Evolutionary conservation across 768 basidiomycete genomes (phyloP).

Genomic region (Mrakia hoshinonis): DNA sequence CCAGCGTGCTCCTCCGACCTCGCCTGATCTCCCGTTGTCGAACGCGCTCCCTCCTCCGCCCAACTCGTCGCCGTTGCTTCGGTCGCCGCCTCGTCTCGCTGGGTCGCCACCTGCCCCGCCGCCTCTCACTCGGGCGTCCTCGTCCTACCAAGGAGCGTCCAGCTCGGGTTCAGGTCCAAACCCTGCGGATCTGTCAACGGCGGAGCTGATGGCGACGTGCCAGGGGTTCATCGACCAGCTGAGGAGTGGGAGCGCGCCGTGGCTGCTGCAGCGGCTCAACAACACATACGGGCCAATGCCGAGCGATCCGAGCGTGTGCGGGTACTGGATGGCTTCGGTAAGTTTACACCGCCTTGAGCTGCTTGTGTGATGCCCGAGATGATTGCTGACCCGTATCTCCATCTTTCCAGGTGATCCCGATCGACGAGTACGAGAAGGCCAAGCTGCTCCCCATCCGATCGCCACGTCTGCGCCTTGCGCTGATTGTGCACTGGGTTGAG

Average conservation of each 20-base stretch:
- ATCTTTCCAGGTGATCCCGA: conserved; percentile 56
- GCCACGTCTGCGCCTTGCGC: conserved; percentile 63
- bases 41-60: background rate
- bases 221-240: conserved; percentile 56
- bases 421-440: conserved; percentile 81
- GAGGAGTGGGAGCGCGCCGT: conserved; percentile 68
- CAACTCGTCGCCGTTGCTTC: background rate
- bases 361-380: no score
- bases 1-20: background rate
- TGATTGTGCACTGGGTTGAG: conserved; percentile 94
- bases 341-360: no score
- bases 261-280: conserved; percentile 82
- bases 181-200: conserved; percentile 44
- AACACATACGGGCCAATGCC: conserved; percentile 72
- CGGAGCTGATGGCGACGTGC: conserved; percentile 54
- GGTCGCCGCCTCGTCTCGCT: background rate
- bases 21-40: background rate
- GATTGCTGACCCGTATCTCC: no score
- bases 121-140: background rate
- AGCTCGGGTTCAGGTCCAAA: background rate
- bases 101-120: background rate
- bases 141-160: background rate
- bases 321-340: conserved; percentile 80
- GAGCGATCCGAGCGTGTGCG: conserved; percentile 58
- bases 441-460: conserved; percentile 67